A percentile compares a stretch with the other conserved stretches of the same genome.
Conservation (phyloP, 257 asterid species). For the Solanum sitiens region DNA sequence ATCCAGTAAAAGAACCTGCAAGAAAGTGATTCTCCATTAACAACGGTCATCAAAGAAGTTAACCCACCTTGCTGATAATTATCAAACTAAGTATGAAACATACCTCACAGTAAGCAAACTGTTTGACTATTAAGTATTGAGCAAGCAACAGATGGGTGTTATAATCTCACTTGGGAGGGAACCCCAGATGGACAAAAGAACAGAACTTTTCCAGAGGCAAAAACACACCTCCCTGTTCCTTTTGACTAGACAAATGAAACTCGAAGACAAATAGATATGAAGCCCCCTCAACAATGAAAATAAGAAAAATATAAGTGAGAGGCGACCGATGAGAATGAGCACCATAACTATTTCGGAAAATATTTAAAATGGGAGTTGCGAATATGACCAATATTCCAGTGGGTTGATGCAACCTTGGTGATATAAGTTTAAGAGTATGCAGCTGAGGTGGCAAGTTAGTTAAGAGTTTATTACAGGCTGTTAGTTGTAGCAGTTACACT, state of each 20-base stretch:
- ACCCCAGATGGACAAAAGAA: not conserved
- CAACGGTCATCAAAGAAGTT: not conserved
- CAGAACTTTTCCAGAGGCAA: not conserved
- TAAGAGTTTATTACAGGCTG: not conserved
- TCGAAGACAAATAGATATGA: not conserved
- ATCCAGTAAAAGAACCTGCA: conserved; percentile 89
- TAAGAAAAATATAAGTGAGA: not conserved
- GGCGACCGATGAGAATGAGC: not conserved
- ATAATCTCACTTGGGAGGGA: not conserved
- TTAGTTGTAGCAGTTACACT: not conserved
- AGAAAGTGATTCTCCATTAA: not conserved
- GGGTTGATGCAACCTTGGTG: not conserved
- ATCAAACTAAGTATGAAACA: not conserved
- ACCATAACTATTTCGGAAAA: not conserved
- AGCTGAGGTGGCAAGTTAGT: not conserved
- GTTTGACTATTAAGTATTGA: not conserved
- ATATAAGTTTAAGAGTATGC: not conserved
- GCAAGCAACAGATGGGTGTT: not conserved
- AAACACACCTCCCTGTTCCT: not conserved
- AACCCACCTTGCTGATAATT: not conserved
- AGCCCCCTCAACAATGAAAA: not conserved
- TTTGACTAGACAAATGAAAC: not conserved
- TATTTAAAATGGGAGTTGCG: not conserved
- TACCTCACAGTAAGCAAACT: not conserved
- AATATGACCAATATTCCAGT: not conserved